Conservation (phyloP, 2,329 filamentous ascomycete species). For the Xylariaceae sp. region DNA sequence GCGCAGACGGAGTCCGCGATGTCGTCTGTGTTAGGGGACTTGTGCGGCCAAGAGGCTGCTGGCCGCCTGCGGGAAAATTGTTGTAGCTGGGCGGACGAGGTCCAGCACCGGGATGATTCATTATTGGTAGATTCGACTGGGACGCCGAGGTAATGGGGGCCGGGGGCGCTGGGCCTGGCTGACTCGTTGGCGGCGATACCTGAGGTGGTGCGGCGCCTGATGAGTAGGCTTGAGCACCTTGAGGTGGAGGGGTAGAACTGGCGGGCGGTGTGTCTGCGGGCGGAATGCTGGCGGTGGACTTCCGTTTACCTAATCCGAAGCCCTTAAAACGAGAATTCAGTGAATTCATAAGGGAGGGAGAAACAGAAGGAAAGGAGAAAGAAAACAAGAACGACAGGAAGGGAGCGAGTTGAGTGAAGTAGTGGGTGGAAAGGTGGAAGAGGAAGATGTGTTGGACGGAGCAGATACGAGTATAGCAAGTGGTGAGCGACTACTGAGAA, state of each 20-base stretch:
- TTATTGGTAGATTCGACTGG: constrained; percentile 49
- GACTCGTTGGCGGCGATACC: constrained; percentile 32
- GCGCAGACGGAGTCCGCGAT: constrained; percentile 51
- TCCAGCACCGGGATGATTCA: constrained; percentile 58
- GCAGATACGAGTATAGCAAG: background rate
- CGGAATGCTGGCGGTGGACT: constrained; percentile 59
- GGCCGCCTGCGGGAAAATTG: constrained; percentile 47
- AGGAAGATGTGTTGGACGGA: constrained; percentile 4
- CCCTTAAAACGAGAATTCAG: constrained; percentile 74
- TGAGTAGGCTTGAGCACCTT: constrained; percentile 48
- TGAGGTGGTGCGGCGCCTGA: constrained; percentile 15
- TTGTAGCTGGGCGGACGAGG: constrained; percentile 61
- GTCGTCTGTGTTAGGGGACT: constrained; percentile 46
- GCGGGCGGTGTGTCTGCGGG: constrained; percentile 40
- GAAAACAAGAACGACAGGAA: constrained; percentile 17
- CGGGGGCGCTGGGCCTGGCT: constrained; percentile 34
- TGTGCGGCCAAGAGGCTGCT: constrained; percentile 47
- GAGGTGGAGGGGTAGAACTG: constrained; percentile 39
- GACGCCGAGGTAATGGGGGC: constrained; percentile 45
- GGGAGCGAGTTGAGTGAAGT: constrained; percentile 2
- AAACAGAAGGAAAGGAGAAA: constrained; percentile 20
- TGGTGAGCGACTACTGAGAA: constrained; percentile 1
- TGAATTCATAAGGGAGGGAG: constrained; percentile 60
- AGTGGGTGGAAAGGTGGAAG: background rate
- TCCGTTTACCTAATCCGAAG: constrained; percentile 77